Conservation (phyloP, 176 grass and related monocot species). For the Hordeum marinum region DNA sequence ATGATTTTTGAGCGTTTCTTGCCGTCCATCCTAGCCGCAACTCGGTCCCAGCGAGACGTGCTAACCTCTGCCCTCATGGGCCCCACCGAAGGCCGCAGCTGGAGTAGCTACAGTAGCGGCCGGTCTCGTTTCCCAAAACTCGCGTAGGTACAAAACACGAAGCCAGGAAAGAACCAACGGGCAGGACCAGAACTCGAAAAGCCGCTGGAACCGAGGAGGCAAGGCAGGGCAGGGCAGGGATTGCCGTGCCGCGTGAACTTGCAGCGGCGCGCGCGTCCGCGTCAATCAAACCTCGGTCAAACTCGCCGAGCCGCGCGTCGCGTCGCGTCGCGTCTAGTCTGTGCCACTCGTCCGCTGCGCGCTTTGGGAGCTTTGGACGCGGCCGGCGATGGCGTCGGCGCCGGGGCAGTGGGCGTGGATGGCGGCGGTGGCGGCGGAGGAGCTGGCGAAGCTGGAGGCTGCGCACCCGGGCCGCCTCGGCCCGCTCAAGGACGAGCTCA, state of each 20-base stretch:
- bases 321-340: not conserved
- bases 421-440: conserved; percentile 58
- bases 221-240: not conserved
- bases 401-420: conserved; percentile 50
- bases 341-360: not conserved
- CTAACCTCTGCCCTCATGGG: not conserved
- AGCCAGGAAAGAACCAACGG: not conserved
- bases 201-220: conserved; percentile 28
- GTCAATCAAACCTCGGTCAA: not conserved
- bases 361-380: not conserved
- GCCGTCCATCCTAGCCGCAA: not conserved
- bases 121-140: not conserved
- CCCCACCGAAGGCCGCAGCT: not conserved
- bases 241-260: not conserved
- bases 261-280: not conserved
- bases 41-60: not conserved
- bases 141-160: not conserved
- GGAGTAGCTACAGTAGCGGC: too few species aligned
- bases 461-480: conserved; percentile 64
- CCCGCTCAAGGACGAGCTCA: conserved; percentile 73
- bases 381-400: not conserved
- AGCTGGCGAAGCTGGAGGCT: conserved; percentile 71
- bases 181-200: conserved; percentile 37
- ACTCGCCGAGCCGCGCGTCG: not conserved
- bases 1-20: not conserved